These are phyloP conservation scores for Starmerella potacharoeniae DNA, from an alignment of 805 yeast species.

Conservation along the genomic window DNA sequence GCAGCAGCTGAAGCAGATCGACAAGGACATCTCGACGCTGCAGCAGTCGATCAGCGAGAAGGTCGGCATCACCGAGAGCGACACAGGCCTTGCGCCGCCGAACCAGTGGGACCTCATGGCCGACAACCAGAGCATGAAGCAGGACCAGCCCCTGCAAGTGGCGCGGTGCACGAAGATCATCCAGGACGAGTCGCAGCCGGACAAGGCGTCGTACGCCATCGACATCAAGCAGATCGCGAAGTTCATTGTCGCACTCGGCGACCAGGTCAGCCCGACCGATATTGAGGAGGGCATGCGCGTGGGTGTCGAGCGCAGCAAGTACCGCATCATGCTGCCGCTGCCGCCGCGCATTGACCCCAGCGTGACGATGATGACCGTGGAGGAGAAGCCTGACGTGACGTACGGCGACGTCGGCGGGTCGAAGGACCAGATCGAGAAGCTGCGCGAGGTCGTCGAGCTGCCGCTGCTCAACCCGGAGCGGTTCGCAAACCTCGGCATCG, in stretches of 20 bases:
- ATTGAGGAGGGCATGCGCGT: conserved; percentile 99
- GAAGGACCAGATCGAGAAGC: conserved; percentile 93
- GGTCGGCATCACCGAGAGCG: conserved; percentile 75
- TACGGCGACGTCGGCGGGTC: conserved; percentile 98
- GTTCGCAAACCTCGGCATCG: conserved; percentile 92
- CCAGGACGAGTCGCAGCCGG: conserved; percentile 40
- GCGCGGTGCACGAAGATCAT: conserved; percentile 98
- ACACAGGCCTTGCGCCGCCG: conserved; percentile 95
- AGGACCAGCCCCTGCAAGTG: conserved; percentile 93
- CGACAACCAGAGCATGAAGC: conserved; percentile 83
- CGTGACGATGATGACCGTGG: conserved; percentile 99
- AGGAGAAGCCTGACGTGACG: conserved; percentile 98
- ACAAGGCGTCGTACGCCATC: conserved; percentile 83
- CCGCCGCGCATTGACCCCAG: conserved; percentile 97
- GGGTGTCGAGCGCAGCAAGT: conserved; percentile 95
- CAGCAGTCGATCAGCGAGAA: conserved; percentile 87
- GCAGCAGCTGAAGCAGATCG: conserved; percentile 63
- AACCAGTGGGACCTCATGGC: conserved; percentile 97
- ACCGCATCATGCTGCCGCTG: conserved; percentile 90
- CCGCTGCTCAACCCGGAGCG: conserved; percentile 92
- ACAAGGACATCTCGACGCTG: conserved; percentile 72
- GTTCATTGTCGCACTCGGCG: conserved; percentile 93
- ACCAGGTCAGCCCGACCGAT: conserved; percentile 95
- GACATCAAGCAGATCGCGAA: conserved; percentile 97
- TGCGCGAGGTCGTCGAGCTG: conserved; percentile 90